Base-by-base conservation (phyloP, 192 early-diverging fungal genomes). In the Dissophora ornata region DNA sequence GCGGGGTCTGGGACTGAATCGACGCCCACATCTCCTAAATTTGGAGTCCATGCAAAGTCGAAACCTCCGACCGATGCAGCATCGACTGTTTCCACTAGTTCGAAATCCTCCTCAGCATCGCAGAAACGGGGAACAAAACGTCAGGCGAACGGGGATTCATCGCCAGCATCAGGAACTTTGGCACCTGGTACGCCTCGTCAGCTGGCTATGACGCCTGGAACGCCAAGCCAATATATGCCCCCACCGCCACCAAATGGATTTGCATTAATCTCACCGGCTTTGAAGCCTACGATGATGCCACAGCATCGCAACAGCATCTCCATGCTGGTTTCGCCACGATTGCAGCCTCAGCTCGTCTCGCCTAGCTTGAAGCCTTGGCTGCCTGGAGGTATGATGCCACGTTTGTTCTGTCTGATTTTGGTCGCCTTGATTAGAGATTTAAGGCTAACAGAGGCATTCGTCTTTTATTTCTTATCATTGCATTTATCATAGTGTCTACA, bases 311-410 rank as follows among this genome's bases (percentile, higher is more conserved):
- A 57, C 7, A 61, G 49, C 24, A 28, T 25, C 1, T 36, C 62
- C 1, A 44, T 75, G 33, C 33, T 75, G 48, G 62, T 62, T 26
- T 75, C 71, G 3, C 71, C 71, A 3, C 62, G 71, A 3, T 30
- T 65, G 15, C 71, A 75, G 28, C 71, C 71, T 1, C 63, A 60
- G n/a, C 57, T 75, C 4, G 62, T 66, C 49, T 75, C 71, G 18
- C 71, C 71, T 22, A 68, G 66, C 13, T 33, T 78, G 40, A 78
- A 67, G 29, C 66, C 66, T 10, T 67, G 71, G 71, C 33, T 75
- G 34, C 62, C 62, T 3, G 71, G 71, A 54, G 71, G 71, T 75
- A 79, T n/a, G n/a, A n/a, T n/a, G n/a, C n/a, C n/a, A n/a, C n/a
- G n/a, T n/a, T n/a, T n/a, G n/a, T n/a, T n/a, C n/a, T n/a, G n/a